Base-by-base conservation (phyloP, 2,329 filamentous ascomycete genomes). In the Periconia sp. region DNA sequence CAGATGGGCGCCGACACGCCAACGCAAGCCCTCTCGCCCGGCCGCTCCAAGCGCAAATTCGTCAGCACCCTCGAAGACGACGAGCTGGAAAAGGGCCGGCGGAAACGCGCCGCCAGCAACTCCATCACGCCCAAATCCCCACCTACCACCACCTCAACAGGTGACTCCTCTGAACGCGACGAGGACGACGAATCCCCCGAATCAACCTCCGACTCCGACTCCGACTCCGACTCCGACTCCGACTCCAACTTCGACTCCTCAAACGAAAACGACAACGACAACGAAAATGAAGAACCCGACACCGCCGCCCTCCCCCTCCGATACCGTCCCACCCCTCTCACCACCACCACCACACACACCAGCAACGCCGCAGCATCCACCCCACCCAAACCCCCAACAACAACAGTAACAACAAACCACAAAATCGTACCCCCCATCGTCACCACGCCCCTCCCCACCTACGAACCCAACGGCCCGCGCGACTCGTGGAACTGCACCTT, bases 401-500 rank as follows among this genome's bases (percentile, higher is more conserved):
- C 23, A 27, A 8, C 23, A 3, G 8, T 8, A 27, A 8, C 23
- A 40, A 33, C 60, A 9, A 54, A 55, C 17, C 48, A 60, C 6
- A 45, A 37, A 9, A 45, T 66, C 8, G 41, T 59, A 6, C 57
- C 64, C 9, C 56, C 64, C 2, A 51, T 73, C 1, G 53, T 73
- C 27, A 67, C 69, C 1, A 70, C 68, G 6, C 66, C 71, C 0
- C 54, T 73, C 9, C 71, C 72, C 13, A 69, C 70, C 7, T 70
- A 69, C 53, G 58, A 65, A 40, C 49, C 75, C 2, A 74, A 79
- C 33, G 85, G 83, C 0, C 82, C 84, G 0, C 79, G 85, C 54
- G 82, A 86, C 49, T 85, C 84, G 0, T 91, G 88, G 87, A 76
- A 76, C 1, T 91, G 88, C 63, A 81, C 81, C 5, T 79, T 87